Evolutionary conservation across 2,329 filamentous ascomycete genomes (phyloP), one percentile per base, ranked within the genome.

Genomic region (Lachnellula cervina): DNA sequence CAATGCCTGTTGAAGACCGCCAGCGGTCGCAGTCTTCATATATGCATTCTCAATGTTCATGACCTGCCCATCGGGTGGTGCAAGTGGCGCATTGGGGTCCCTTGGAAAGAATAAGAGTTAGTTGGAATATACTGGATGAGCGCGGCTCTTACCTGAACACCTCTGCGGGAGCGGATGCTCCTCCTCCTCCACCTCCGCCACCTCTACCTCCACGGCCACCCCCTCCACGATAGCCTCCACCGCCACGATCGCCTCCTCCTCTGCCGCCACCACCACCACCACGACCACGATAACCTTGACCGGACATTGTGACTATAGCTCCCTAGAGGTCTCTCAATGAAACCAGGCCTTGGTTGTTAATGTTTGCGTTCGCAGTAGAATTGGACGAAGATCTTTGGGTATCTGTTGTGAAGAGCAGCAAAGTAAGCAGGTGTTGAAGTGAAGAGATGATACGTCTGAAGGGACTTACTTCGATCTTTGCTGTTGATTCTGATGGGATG

Each of bases 41-140:
- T 69, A 68, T 0, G 49, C 34, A 49, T 71, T 57, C 54, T 73
- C 70, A n/a, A 69, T 61, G 0, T 58, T 62, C 1, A 60, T 58
- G 21, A 70, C 53, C 5, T 56, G 56, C 3, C 52, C 49, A 54
- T 72, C 68, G 2, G 68, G 60, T 8, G 25, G 40, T 2, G 59
- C 19, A 4, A 51, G 37, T 6, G 66, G 54, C 9, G 54, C 58
- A 28, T 63, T 62, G 6, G 67, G 63, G 53, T 64, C 58, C 43
- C 61, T 66, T 52, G 54, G 49, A 43, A 51, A 19, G 32, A 40
- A 35, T 38, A 57, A 4, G 28, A 53, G 5, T 59, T 47, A n/a
- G 21, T 16, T 6, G 16, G 5, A 46, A 14, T n/a, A n/a, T 40
- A 17, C 2, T 16, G 16, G 57, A 52, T 21, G 62, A 55, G 25